These are phyloP conservation scores for Austroboletus novae-zelandiae DNA, from an alignment of 1,284 basidiomycete genomes.

Conservation along the genomic window DNA sequence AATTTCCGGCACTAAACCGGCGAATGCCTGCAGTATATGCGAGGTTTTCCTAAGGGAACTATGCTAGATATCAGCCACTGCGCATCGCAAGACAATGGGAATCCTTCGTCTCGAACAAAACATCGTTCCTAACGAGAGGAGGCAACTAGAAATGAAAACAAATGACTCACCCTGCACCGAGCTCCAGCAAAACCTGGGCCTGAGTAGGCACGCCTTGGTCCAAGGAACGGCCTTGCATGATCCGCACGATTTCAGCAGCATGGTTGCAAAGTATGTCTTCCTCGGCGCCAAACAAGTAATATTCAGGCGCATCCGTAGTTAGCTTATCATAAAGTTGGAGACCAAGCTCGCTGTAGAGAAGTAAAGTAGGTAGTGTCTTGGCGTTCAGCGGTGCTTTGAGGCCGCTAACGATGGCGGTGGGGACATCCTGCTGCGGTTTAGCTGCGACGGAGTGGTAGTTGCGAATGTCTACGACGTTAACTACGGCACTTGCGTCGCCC, in stretches of 20 bases:
- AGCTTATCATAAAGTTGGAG: constrained; percentile 83
- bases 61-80: constrained; percentile 17
- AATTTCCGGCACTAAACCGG: constrained; percentile 43
- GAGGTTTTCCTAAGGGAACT: constrained; percentile 91
- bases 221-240: constrained; percentile 58
- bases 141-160: background rate
- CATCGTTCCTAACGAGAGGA: background rate
- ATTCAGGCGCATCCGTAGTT: constrained; percentile 79
- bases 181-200: constrained; percentile 69
- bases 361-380: constrained; percentile 78
- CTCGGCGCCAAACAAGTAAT: constrained; percentile 84
- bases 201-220: constrained; percentile 42
- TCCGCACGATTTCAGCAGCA: constrained; percentile 64
- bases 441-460: constrained; percentile 4
- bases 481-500: constrained; percentile 21
- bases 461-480: constrained; percentile 28
- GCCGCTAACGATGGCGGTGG: constrained; percentile 51
- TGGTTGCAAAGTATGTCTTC: constrained; percentile 66
- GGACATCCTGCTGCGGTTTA: constrained; percentile 33
- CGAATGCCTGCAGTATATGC: constrained; percentile 77
- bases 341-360: constrained; percentile 86
- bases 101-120: background rate
- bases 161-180: constrained; percentile 81
- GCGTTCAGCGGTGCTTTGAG: constrained; percentile 51
- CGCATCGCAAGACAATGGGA: background rate